Conservation (phyloP, 768 basidiomycete genomes). For the Cystoderma amianthinum region DNA sequence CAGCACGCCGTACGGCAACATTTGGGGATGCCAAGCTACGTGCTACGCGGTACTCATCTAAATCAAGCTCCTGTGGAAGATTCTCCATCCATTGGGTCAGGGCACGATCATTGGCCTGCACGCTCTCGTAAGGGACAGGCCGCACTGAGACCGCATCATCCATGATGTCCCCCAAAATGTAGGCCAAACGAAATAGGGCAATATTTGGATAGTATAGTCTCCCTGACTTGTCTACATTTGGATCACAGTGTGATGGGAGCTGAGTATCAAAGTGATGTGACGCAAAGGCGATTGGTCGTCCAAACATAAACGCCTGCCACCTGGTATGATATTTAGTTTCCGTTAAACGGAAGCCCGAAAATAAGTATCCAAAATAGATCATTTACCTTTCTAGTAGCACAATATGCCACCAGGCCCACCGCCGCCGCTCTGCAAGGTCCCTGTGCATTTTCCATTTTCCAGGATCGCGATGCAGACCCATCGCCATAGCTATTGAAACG, state of each 20-base stretch:
- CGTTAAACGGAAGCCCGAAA: constrained; percentile 5
- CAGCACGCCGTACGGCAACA: constrained; percentile 53
- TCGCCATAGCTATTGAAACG: constrained; percentile 67
- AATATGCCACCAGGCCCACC: constrained; percentile 93
- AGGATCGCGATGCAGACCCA: constrained; percentile 87
- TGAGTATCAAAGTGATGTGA: constrained; percentile 83
- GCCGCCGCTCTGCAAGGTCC: constrained; percentile 65
- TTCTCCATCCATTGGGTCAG: constrained; percentile 71
- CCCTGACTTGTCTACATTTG: constrained; percentile 52
- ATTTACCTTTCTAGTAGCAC: constrained; percentile 69
- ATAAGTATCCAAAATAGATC: constrained; percentile 5
- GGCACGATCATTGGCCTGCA: constrained; percentile 65
- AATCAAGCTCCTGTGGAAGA: constrained; percentile 66
- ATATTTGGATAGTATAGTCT: constrained; percentile 71
- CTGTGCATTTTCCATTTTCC: constrained; percentile 66
- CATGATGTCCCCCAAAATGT: constrained; percentile 79
- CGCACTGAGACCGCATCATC: constrained; percentile 77
- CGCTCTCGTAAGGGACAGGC: constrained; percentile 70
- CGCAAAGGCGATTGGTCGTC: constrained; percentile 66
- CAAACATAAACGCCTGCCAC: constrained; percentile 88
- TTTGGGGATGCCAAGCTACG: constrained; percentile 63
- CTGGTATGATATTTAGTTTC: constrained; percentile 28
- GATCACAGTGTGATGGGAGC: constrained; percentile 63
- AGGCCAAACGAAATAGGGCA: constrained; percentile 69
- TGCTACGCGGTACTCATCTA: constrained; percentile 72